These are phyloP conservation scores for Eucalyptus marginata DNA, from an alignment of 345 rosid species.

Conservation along the genomic window DNA sequence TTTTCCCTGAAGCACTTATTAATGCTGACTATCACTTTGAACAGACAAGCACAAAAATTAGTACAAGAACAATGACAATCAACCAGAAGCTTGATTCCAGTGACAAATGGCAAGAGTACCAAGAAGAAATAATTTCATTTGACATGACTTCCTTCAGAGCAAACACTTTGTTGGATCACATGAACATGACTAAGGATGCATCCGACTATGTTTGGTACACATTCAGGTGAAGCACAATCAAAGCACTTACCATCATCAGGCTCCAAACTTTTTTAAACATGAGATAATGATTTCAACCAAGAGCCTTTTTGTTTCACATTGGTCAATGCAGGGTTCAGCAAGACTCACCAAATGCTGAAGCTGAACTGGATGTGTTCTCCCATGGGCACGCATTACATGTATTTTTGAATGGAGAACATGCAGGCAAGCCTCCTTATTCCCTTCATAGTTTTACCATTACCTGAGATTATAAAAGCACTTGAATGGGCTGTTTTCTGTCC, in stretches of 20 bases:
- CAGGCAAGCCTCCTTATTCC: conserved; percentile 18
- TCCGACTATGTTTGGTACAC: conserved; percentile 88
- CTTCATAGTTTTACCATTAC: background rate
- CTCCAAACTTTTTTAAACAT: background rate
- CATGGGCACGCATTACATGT: conserved; percentile 62
- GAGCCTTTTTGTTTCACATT: background rate
- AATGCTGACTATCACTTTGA: background rate
- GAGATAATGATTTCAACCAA: background rate
- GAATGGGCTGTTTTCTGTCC: background rate
- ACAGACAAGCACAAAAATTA: conserved; percentile 43
- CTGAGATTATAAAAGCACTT: background rate
- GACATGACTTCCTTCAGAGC: conserved; percentile 33
- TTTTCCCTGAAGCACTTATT: background rate
- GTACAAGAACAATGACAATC: conserved; percentile 32
- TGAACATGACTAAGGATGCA: conserved; percentile 52
- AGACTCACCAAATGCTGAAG: conserved; percentile 3
- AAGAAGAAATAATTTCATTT: conserved; percentile 42
- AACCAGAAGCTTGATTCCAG: conserved; percentile 17
- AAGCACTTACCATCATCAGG: background rate
- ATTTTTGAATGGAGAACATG: conserved; percentile 43
- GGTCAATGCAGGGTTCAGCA: conserved; percentile 25
- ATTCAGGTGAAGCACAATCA: conserved; percentile 20
- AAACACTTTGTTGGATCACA: conserved; percentile 49
- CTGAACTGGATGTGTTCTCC: conserved; percentile 35
- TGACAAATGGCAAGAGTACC: conserved; percentile 37